Conservation (phyloP, 2,329 filamentous ascomycete genomes). For the Epichloe baconii region DNA sequence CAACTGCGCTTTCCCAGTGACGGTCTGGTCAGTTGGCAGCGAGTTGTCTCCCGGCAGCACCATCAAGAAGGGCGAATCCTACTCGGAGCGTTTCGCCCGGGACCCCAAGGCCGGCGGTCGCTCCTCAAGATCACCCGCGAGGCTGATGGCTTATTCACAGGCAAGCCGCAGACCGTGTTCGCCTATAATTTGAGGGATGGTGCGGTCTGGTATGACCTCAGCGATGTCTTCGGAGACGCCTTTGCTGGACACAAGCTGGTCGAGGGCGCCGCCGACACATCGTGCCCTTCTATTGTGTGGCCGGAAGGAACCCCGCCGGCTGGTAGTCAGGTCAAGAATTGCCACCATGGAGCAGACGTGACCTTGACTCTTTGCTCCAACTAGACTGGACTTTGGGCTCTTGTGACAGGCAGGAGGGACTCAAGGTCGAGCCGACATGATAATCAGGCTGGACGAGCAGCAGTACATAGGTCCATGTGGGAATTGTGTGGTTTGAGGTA, state of each 20-base stretch:
- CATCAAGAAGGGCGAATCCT: constrained; percentile 16
- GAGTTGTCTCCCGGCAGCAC: constrained; percentile 13
- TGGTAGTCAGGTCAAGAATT: constrained; percentile 26
- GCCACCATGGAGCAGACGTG: constrained; percentile 19
- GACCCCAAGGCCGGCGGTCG: constrained; percentile 26
- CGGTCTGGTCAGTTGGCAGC: constrained; percentile 26
- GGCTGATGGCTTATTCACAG: constrained; percentile 24
- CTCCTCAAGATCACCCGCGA: constrained; percentile 24
- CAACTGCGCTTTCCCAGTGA: constrained; percentile 22
- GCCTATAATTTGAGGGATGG: constrained; percentile 24
- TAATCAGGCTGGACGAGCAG: too few species aligned
- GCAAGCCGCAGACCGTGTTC: constrained; percentile 26
- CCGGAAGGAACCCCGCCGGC: constrained; percentile 19
- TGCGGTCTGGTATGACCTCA: constrained; percentile 27
- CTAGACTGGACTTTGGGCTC: background rate
- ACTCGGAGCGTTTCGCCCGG: constrained; percentile 19
- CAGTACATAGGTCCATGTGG: too few species aligned
- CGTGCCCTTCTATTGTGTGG: constrained; percentile 25
- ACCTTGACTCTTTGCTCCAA: constrained; percentile 21
- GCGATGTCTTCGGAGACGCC: constrained; percentile 26
- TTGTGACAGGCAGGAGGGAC: background rate
- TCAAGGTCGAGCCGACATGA: too few species aligned
- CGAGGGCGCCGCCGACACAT: constrained; percentile 15
- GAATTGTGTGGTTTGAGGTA: too few species aligned
- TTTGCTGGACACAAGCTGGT: constrained; percentile 22